These are phyloP conservation scores for Tuber aestivum DNA, from an alignment of 495 filamentous ascomycete species.

Conservation along the genomic window DNA sequence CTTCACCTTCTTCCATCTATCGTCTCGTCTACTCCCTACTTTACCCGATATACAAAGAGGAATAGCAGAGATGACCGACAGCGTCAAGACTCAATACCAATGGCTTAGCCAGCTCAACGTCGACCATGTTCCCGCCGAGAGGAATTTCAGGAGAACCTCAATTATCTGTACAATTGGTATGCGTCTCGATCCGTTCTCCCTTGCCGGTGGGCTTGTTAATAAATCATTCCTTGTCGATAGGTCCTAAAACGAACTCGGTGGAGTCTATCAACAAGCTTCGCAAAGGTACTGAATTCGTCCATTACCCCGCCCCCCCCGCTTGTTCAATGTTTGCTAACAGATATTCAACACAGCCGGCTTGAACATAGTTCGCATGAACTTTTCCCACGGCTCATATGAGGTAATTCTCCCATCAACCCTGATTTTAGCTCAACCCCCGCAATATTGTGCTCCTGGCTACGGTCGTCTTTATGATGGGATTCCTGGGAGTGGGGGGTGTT, in stretches of 20 bases:
- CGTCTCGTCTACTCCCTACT: not conserved
- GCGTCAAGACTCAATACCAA: slow-evolving; percentile 66
- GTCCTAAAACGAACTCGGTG: slow-evolving; percentile 95
- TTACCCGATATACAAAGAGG: slow-evolving; percentile 7
- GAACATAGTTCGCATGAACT: slow-evolving; percentile 99
- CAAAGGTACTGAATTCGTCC: slow-evolving; percentile 48
- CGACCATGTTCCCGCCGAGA: slow-evolving; percentile 57
- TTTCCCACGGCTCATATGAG: slow-evolving; percentile 94
- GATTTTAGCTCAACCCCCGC: slow-evolving; percentile 27
- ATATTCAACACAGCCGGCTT: slow-evolving; percentile 59
- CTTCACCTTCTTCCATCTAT: slow-evolving; percentile 18
- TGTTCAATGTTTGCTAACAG: slow-evolving; percentile 30
- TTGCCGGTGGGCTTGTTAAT: not conserved
- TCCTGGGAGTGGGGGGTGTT: slow-evolving; percentile 20
- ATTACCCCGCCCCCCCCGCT: slow-evolving; percentile 28
- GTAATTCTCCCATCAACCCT: slow-evolving; percentile 43
- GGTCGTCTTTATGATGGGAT: not conserved
- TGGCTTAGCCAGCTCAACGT: slow-evolving; percentile 71
- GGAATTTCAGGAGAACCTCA: slow-evolving; percentile 88
- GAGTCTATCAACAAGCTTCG: slow-evolving; percentile 93
- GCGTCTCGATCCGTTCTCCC: slow-evolving; percentile 17
- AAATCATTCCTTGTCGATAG: slow-evolving; percentile 43
- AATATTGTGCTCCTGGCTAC: not conserved
- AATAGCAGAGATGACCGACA: slow-evolving; percentile 32
- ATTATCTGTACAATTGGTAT: slow-evolving; percentile 98